Base-by-base conservation (phyloP, 2,329 filamentous ascomycete genomes). In the Aureobasidium namibiae region DNA sequence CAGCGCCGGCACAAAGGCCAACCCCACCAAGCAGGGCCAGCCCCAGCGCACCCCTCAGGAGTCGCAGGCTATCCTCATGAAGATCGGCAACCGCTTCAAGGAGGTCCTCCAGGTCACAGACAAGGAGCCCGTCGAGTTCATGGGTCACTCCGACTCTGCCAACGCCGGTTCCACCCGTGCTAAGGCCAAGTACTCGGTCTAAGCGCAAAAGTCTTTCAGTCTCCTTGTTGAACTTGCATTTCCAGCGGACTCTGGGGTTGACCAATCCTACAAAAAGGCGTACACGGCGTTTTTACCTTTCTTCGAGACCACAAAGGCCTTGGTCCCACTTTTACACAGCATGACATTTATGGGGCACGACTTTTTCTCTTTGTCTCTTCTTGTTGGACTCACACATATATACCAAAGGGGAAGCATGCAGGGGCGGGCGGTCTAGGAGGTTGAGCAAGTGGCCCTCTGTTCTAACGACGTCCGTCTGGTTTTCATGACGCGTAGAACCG, bases 81-180 rank as follows among this genome's bases (percentile, higher is more conserved):
- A 84, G 69, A 95, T 99, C 68, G 94, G 94, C 67, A 83, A 81
- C 66, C 86, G 87, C 65, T 96, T 99, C 85, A 99, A 99, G 84
- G 88, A 91, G 66, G 86, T 95, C 26, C 80, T 99, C 59, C 86
- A 89, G 73, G 79, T 99, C 62, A 87, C 88, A 61, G 76, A 85
- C 59, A 81, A 78, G 62, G 94, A 97, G 73, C 74, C 79, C 62
- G 85, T 99, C 61, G 95, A 99, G 77, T 99, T 97, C 78, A 95
- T 90, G 21, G 94, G 94, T 62, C 94, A 99, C 78, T 95, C 90
- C 18, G 95, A 99, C 67, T 89, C 89, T 67, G 92, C 94, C 38
- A 89, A 95, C 73, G 86, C 88, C 62, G 94, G 94, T 66, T 96
- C 92, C 77, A 96, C 90, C 61, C 86, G 95, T 68, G 94, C 94